These are phyloP conservation scores for Backusella mclennaniae DNA, from an alignment of 192 early-diverging fungal genomes.

Conservation along the genomic window DNA sequence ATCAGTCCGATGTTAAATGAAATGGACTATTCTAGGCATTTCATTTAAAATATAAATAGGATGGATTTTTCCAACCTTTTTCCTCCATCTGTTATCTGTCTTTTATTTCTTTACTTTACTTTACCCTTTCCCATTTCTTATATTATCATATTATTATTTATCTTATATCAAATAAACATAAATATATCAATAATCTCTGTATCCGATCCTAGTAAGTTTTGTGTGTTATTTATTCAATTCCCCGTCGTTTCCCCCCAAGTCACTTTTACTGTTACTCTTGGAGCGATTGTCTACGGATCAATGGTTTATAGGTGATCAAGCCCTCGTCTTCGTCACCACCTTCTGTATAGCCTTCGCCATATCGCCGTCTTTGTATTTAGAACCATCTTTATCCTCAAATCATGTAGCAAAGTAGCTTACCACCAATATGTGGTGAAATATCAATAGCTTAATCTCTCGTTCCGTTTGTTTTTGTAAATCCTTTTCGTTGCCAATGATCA, in stretches of 20 bases:
- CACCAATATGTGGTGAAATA: slow-evolving; percentile 68
- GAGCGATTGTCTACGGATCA: slow-evolving; percentile 35
- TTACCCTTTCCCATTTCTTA: too few relatives aligned
- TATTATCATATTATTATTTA: too few relatives aligned
- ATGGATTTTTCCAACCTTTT: too few relatives aligned
- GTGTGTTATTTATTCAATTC: background rate
- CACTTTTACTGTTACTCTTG: slow-evolving; percentile 27
- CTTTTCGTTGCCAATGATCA: too few relatives aligned
- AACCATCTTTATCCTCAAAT: slow-evolving; percentile 66
- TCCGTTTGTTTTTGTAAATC: slow-evolving; percentile 55
- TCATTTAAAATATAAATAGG: too few relatives aligned
- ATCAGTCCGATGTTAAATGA: too few relatives aligned
- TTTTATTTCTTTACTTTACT: too few relatives aligned
- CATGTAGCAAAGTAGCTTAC: slow-evolving; percentile 89
- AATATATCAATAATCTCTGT: slow-evolving; percentile 13
- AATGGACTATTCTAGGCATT: too few relatives aligned
- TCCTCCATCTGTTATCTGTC: too few relatives aligned
- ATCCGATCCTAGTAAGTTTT: slow-evolving; percentile 49
- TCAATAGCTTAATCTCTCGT: too few relatives aligned
- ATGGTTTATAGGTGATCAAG: slow-evolving; percentile 15
- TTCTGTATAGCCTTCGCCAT: slow-evolving; percentile 31
- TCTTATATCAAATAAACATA: too few relatives aligned
- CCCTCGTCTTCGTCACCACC: slow-evolving; percentile 35
- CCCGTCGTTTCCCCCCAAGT: slow-evolving; percentile 7
- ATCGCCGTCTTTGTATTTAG: slow-evolving; percentile 28